Percentiles rank a stretch among this genome's conserved stretches.
Conservation (phyloP, 495 filamentous ascomycete species). For the Articulospora tetracladia region DNA sequence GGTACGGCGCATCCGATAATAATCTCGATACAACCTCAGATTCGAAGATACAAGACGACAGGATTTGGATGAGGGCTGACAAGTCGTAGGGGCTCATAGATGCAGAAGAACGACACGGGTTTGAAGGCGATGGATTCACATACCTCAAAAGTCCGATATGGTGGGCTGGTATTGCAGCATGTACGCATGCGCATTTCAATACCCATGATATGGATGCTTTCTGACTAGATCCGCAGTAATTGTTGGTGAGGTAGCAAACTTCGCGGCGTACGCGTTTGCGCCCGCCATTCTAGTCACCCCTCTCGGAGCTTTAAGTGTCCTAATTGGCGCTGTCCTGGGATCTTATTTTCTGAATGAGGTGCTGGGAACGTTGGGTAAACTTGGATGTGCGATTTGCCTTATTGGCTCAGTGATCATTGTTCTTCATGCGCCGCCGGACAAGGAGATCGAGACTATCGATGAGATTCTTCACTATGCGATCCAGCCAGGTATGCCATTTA, state of each 20-base stretch:
- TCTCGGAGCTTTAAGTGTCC: constrained; percentile 84
- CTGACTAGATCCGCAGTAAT: constrained; percentile 48
- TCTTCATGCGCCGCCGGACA: constrained; percentile 91
- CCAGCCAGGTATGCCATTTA: constrained; percentile 70
- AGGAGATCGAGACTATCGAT: constrained; percentile 82
- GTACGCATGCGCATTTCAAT: constrained; percentile 50
- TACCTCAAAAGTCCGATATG: constrained; percentile 90
- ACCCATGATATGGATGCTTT: constrained; percentile 4
- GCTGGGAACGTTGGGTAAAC: constrained; percentile 82
- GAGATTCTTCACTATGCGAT: constrained; percentile 85
- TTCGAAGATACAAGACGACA: not conserved
- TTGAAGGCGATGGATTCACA: constrained; percentile 93
- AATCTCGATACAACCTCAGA: not conserved
- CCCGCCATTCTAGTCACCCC: constrained; percentile 96
- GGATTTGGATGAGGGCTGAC: constrained; percentile 13
- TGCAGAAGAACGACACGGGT: constrained; percentile 84
- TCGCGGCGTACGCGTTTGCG: constrained; percentile 96
- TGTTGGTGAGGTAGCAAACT: constrained; percentile 90
- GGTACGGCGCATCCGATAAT: constrained; percentile 11
- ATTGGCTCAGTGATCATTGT: constrained; percentile 97
- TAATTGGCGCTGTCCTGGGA: constrained; percentile 92
- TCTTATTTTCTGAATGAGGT: constrained; percentile 91
- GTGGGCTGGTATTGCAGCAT: constrained; percentile 89
- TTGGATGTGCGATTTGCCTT: constrained; percentile 93
- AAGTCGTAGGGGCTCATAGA: constrained; percentile 75